Percentiles rank a stretch among this genome's conserved stretches.
phyloP scores from a whole-genome alignment of 2,329 filamentous ascomycete species.

The Fusarium papillatum region DNA sequence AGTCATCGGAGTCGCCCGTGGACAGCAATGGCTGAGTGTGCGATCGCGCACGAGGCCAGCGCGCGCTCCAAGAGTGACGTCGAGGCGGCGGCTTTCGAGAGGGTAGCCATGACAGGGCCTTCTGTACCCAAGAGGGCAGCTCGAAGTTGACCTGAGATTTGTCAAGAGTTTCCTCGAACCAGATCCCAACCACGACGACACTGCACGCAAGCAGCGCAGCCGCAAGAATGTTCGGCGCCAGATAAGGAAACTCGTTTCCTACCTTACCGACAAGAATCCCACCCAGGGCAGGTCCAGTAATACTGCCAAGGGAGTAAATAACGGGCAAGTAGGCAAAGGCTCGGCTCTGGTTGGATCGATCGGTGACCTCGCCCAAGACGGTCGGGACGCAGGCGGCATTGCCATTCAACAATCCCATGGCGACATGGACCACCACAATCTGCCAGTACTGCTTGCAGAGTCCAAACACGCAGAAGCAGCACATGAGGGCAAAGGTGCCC shows the following conservation, averaged over 20 bases:
- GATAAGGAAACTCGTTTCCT: conserved; percentile 79
- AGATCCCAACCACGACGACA: conserved; percentile 80
- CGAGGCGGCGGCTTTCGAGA: conserved; percentile 32
- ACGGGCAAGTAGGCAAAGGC: conserved; percentile 96
- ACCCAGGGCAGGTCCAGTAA: conserved; percentile 93
- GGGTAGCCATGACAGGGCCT: conserved; percentile 46
- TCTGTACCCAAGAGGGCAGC: conserved; percentile 51
- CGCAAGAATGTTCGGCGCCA: conserved; percentile 86
- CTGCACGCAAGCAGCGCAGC: conserved; percentile 80
- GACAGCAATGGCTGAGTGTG: conserved; percentile 48
- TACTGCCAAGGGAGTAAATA: conserved; percentile 94
- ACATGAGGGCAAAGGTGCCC: conserved; percentile 86
- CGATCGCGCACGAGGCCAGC: conserved; percentile 51
- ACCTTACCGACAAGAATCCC: conserved; percentile 81
- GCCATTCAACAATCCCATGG: conserved; percentile 95
- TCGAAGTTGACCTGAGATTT: conserved; percentile 46
- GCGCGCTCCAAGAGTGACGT: conserved; percentile 53
- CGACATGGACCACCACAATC: conserved; percentile 84
- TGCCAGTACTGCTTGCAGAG: conserved; percentile 89
- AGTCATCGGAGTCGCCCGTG: conserved; percentile 29
- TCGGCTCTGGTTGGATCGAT: conserved; percentile 92
- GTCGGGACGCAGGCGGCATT: conserved; percentile 96
- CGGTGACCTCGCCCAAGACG: conserved; percentile 94
- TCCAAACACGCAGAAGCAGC: conserved; percentile 88
- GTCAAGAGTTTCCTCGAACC: conserved; percentile 83